A percentile compares a stretch with the other conserved stretches of the same genome.
Evolutionary conservation across 1,284 basidiomycete species (phyloP).

Genomic region (Cryptococcus deneoformans): DNA sequence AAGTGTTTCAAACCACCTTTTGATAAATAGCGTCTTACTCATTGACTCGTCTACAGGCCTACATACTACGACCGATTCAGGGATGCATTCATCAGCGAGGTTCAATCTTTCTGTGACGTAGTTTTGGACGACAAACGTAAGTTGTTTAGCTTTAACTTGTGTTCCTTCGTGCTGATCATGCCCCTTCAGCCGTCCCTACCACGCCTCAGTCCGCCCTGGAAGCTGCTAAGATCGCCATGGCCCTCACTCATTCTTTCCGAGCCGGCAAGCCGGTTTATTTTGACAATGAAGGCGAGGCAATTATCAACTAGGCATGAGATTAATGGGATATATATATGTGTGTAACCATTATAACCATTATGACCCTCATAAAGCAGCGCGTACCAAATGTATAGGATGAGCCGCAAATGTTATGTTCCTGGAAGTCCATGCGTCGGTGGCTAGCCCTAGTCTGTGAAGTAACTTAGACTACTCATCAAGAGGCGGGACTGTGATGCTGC

Average conservation of each 20-base stretch:
- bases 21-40: too few relatives aligned
- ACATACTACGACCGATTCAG: constrained; percentile 21
- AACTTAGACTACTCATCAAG: too few relatives aligned
- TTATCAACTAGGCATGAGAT: background rate
- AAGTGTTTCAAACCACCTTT: too few relatives aligned
- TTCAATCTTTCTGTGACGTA: constrained; percentile 12
- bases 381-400: too few relatives aligned
- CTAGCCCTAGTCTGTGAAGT: too few relatives aligned
- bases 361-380: too few relatives aligned
- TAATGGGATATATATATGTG: too few relatives aligned
- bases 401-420: too few relatives aligned
- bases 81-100: constrained; percentile 27
- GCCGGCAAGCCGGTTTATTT: constrained; percentile 17
- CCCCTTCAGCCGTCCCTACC: constrained; percentile 4
- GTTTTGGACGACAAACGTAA: constrained; percentile 20
- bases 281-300: constrained; percentile 12
- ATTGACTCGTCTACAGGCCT: background rate
- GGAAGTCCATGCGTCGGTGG: too few relatives aligned
- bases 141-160: background rate
- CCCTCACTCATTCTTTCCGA: constrained; percentile 11
- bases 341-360: too few relatives aligned
- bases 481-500: too few relatives aligned
- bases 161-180: background rate
- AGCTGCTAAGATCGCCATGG: constrained; percentile 21
- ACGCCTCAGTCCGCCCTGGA: constrained; percentile 17